Percentiles rank a stretch among this genome's conserved stretches.
Evolutionary conservation across 805 yeast species (phyloP).

Genomic region (Zygoascus ofunaensis): DNA sequence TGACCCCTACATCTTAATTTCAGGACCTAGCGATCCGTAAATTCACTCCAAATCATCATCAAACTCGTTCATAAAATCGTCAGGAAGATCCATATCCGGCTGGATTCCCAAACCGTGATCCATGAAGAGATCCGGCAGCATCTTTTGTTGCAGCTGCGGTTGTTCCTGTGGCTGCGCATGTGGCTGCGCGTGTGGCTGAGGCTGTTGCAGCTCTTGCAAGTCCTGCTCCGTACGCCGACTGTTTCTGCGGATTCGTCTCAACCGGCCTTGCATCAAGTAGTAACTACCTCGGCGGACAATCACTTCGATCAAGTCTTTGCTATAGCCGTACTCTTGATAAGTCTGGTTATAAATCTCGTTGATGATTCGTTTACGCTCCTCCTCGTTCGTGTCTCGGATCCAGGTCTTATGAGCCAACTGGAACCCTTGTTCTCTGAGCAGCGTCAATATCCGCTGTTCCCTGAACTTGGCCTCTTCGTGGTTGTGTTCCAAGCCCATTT

Average conservation of each 20-base stretch:
- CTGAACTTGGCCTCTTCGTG: conserved; percentile 31
- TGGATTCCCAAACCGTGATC: neutral
- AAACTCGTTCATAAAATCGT: neutral
- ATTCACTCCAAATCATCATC: neutral
- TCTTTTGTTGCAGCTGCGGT: no score
- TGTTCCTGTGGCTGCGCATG: no score
- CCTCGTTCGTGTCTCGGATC: conserved; percentile 65
- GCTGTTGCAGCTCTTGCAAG: conserved; percentile 3
- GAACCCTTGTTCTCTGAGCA: conserved; percentile 48
- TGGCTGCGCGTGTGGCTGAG: neutral
- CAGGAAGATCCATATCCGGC: neutral
- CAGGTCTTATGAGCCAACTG: conserved; percentile 72
- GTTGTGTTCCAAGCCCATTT: conserved; percentile 32
- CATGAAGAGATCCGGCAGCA: no score
- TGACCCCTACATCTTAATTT: no score
- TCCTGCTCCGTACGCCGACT: conserved; percentile 2
- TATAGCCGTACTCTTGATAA: conserved; percentile 42
- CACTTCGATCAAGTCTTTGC: conserved; percentile 50
- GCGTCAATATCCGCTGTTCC: conserved; percentile 31
- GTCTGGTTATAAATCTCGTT: conserved; percentile 42
- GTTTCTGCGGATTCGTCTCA: conserved; percentile 54
- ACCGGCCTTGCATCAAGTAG: conserved; percentile 66
- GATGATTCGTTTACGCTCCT: conserved; percentile 42
- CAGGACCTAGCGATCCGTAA: no score
- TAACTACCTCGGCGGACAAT: conserved; percentile 76